Percentiles rank a stretch among this genome's conserved stretches.
These are phyloP conservation scores for Pleurotus citrinopileatus DNA, from an alignment of 768 basidiomycete species.

Conservation along the genomic window DNA sequence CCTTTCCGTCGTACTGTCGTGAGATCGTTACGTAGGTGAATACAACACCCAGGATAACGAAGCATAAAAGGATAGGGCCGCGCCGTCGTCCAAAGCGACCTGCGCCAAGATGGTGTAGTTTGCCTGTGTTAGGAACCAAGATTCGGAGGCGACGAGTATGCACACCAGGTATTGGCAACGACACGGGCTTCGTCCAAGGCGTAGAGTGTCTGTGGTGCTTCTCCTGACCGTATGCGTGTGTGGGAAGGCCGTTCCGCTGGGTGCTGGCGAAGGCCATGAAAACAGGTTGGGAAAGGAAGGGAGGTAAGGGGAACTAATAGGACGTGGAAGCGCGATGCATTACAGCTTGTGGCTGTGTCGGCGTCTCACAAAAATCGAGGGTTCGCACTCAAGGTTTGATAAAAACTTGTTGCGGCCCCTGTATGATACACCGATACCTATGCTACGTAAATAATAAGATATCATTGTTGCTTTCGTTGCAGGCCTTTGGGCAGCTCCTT, in stretches of 20 bases:
- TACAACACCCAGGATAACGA: conserved; percentile 49
- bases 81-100: conserved; percentile 50
- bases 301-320: background rate
- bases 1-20: conserved; percentile 36
- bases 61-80: conserved; percentile 50
- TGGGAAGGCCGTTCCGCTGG: conserved; percentile 32
- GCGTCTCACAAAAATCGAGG: background rate
- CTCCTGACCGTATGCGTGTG: conserved; percentile 40
- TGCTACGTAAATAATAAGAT: background rate
- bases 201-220: conserved; percentile 32
- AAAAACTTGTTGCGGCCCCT: too few relatives aligned
- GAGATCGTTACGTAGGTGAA: conserved; percentile 46
- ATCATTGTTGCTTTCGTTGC: conserved; percentile 59
- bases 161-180: conserved; percentile 57
- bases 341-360: conserved; percentile 6
- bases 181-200: conserved; percentile 54
- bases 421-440: too few relatives aligned
- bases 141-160: conserved; percentile 56
- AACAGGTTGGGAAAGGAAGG: background rate
- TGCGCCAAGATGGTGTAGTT: conserved; percentile 41
- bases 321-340: conserved; percentile 5
- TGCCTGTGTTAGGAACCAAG: conserved; percentile 49
- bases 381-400: too few relatives aligned
- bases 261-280: conserved; percentile 6
- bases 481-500: conserved; percentile 77